These are phyloP conservation scores for Pouteria campechiana DNA, from an alignment of 179 eudicot species.

Conservation along the genomic window DNA sequence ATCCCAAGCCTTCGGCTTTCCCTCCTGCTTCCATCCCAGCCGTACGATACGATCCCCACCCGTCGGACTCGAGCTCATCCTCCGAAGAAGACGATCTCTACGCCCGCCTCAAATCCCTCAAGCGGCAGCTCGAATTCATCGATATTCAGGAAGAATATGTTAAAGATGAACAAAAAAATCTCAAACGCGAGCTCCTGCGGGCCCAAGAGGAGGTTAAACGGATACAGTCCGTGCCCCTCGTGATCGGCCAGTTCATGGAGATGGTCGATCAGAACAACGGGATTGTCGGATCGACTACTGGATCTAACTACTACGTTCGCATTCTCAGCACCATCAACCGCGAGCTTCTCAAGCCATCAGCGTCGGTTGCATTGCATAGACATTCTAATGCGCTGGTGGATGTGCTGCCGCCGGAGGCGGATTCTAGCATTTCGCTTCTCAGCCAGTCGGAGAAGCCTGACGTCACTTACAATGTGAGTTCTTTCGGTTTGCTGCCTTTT, in stretches of 20 bases:
- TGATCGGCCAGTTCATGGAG: slow-evolving; percentile 97
- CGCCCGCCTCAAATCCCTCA: slow-evolving; percentile 47
- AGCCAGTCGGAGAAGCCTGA: slow-evolving; percentile 96
- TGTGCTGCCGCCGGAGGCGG: slow-evolving; percentile 92
- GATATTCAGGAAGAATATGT: slow-evolving; percentile 90
- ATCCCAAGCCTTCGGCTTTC: slow-evolving; percentile 27
- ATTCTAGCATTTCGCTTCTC: slow-evolving; percentile 77
- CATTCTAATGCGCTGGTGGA: slow-evolving; percentile 92
- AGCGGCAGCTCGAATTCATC: slow-evolving; percentile 62
- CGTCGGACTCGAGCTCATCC: slow-evolving; percentile 3
- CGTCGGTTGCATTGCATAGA: slow-evolving; percentile 82
- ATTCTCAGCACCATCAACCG: slow-evolving; percentile 81
- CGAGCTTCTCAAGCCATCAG: slow-evolving; percentile 70
- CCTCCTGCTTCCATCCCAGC: slow-evolving; percentile 17
- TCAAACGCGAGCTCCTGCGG: slow-evolving; percentile 66
- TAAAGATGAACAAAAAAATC: slow-evolving; percentile 83
- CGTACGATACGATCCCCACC: slow-evolving; percentile 3
- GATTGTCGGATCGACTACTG: slow-evolving; percentile 86
- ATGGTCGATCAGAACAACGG: slow-evolving; percentile 85
- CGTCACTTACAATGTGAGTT: slow-evolving; percentile 66
- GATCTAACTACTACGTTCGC: slow-evolving; percentile 80
- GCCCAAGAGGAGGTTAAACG: slow-evolving; percentile 92
- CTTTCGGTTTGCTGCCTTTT: background rate
- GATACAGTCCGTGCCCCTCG: slow-evolving; percentile 90
- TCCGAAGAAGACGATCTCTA: slow-evolving; percentile 63